These are phyloP conservation scores for Neonothopanus nambi DNA, from an alignment of 1,284 basidiomycete genomes.

Conservation along the genomic window DNA sequence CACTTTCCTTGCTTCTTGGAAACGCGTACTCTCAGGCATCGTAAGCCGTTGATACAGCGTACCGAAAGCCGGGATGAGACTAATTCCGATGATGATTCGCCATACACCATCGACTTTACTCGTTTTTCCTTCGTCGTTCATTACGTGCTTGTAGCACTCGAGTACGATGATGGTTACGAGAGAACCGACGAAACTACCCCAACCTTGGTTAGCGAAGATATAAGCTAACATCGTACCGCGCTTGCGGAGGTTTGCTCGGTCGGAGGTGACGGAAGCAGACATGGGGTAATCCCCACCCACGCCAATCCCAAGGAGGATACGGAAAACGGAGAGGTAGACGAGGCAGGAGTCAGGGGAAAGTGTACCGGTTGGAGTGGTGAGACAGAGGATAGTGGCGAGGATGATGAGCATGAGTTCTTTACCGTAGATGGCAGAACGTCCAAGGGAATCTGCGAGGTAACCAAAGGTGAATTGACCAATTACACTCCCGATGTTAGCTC, in stretches of 20 bases:
- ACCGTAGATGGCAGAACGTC: constrained; percentile 71
- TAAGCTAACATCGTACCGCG: constrained; percentile 75
- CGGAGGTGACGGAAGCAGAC: constrained; percentile 68
- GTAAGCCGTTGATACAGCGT: constrained; percentile 55
- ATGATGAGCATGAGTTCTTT: constrained; percentile 83
- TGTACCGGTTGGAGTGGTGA: constrained; percentile 38
- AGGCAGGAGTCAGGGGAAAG: constrained; percentile 46
- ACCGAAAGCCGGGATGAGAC: constrained; percentile 19
- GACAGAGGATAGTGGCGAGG: constrained; percentile 62
- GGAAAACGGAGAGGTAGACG: constrained; percentile 65
- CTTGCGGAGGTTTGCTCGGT: constrained; percentile 67
- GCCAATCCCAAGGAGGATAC: constrained; percentile 73
- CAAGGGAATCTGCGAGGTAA: constrained; percentile 65
- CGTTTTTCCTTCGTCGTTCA: constrained; percentile 53
- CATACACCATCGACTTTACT: constrained; percentile 52
- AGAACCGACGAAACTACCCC: constrained; percentile 70
- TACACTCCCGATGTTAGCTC: constrained; percentile 73
- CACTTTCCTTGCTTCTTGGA: constrained; percentile 33
- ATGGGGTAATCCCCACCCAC: constrained; percentile 87
- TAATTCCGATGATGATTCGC: constrained; percentile 17
- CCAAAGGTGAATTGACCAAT: constrained; percentile 76
- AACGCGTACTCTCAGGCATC: constrained; percentile 59
- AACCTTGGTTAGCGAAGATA: constrained; percentile 77
- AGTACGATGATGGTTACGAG: constrained; percentile 72
- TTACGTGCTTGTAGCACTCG: constrained; percentile 64